Evolutionary conservation across 2,329 filamentous ascomycete species (phyloP), one percentile per base, ranked within the genome.

Genomic region (Fonsecaea pedrosoi): DNA sequence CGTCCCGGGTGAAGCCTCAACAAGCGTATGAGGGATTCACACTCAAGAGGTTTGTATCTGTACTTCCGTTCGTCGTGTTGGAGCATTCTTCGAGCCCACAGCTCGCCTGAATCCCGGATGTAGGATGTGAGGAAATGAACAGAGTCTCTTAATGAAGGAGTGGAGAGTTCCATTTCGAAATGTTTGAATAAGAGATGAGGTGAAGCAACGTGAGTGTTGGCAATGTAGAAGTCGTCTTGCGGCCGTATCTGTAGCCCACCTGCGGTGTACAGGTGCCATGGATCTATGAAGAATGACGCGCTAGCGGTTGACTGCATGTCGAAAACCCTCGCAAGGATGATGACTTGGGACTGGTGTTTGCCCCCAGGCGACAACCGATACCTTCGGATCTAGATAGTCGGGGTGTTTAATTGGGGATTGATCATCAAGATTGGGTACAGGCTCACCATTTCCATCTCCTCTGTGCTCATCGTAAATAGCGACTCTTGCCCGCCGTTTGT

Each of bases 231-330:
- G n/a, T 21, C 42, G n/a, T 48, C 25, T 9, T 48, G 42, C 42
- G 42, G 6, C 4, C 3, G 9, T 48, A 48, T 48, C 42, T 48
- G n/a, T n/a, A 48, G 21, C n/a, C n/a, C 42, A 48, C 42, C 42
- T 7, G 42, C 15, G 42, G 42, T 15, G n/a, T 48, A 48, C n/a
- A 48, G 2, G n/a, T 18, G 15, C 42, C 42, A 48, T 10, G 42
- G 42, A 21, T 48, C 42, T 48, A 48, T 21, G 42, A 48, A 48
- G 42, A 48, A 48, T 21, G 42, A 48, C n/a, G 42, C 42, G n/a
- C 42, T 48, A 21, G 42, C 42, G 42, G 42, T 48, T 48, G 42
- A 48, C n/a, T 48, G n/a, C 42, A 21, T 48, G n/a, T 48, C n/a
- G n/a, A 21, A 48, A 18, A 48, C 42, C n/a, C 42, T 48, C 5